phyloP scores from a whole-genome alignment of 2,329 filamentous ascomycete genomes.

The Colletotrichum liriopes region DNA sequence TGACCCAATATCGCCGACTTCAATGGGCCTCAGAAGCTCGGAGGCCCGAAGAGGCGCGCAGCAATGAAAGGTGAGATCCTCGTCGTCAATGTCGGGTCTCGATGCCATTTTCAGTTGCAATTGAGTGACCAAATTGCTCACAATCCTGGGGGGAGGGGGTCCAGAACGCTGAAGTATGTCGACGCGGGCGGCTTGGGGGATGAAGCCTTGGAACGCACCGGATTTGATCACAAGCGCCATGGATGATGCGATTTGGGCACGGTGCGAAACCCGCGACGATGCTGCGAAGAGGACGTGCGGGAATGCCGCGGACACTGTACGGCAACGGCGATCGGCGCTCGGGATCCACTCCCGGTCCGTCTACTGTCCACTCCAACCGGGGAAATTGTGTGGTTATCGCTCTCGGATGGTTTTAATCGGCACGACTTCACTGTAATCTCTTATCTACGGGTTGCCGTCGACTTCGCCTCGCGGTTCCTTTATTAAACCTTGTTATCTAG shows the following conservation, averaged over 20 bases:
- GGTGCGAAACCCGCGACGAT: not conserved
- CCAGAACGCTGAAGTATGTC: not conserved
- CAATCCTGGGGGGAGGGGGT: not conserved
- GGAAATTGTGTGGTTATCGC: too few species aligned
- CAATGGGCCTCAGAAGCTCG: conserved; percentile 59
- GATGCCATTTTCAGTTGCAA: conserved; percentile 8
- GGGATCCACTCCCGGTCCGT: not conserved
- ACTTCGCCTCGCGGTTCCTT: too few species aligned
- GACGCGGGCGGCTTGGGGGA: not conserved
- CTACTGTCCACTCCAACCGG: not conserved
- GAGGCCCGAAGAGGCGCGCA: conserved; percentile 56
- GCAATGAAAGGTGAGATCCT: conserved; percentile 56
- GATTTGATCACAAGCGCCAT: conserved; percentile 31
- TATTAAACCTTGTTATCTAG: too few species aligned
- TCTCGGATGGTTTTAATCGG: too few species aligned
- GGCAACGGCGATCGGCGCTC: conserved; percentile 22
- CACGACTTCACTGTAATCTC: too few species aligned
- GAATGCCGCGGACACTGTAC: not conserved
- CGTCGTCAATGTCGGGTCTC: conserved; percentile 50
- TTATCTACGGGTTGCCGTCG: too few species aligned
- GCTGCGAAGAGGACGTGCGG: not conserved
- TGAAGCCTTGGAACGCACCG: not conserved
- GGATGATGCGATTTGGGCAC: conserved; percentile 7
- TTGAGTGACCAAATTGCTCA: too few species aligned
- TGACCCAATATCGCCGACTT: conserved; percentile 60